A percentile compares a stretch with the other conserved stretches of the same genome.
These are phyloP conservation scores for Blastocladiella britannica DNA, from an alignment of 192 early-diverging fungal genomes.

Conservation along the genomic window DNA sequence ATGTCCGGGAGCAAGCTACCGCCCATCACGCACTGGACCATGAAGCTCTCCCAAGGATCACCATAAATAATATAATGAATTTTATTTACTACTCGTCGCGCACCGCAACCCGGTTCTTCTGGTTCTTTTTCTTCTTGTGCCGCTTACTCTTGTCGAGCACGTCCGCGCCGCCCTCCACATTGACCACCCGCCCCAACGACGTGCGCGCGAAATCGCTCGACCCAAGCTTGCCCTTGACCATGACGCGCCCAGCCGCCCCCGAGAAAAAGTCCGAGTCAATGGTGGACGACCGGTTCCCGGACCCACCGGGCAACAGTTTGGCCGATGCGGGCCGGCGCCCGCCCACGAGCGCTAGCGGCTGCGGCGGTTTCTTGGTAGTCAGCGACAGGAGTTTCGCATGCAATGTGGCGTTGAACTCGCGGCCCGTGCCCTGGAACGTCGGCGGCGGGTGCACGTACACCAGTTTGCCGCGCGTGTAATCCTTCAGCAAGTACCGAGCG, in stretches of 20 bases:
- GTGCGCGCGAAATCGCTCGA: conserved; percentile 9
- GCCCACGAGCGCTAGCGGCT: no score
- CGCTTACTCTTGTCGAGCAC: conserved; percentile 28
- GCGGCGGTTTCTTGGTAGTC: conserved; percentile 6
- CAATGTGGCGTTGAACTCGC: conserved; percentile 54
- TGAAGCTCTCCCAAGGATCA: no score
- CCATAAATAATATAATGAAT: not conserved
- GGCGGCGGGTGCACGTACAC: conserved; percentile 71
- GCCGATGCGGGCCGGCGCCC: conserved; percentile 6
- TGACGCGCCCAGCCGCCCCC: conserved; percentile 6
- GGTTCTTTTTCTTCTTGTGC: conserved; percentile 56
- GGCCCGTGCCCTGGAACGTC: conserved; percentile 18
- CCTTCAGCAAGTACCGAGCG: conserved; percentile 89
- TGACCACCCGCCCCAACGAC: conserved; percentile 10
- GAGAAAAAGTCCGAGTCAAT: conserved; percentile 22
- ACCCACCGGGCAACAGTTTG: conserved; percentile 16
- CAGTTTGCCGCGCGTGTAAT: conserved; percentile 83
- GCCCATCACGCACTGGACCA: no score
- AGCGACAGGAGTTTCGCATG: conserved; percentile 9
- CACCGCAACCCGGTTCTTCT: conserved; percentile 47
- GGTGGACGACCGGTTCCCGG: conserved; percentile 35
- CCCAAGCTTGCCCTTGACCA: conserved; percentile 22
- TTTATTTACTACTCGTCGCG: conserved; percentile 14
- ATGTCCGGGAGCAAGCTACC: no score
- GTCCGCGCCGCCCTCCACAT: conserved; percentile 8